Conservation (phyloP, 2,329 filamentous ascomycete genomes). For the Fusarium solani-melongenae region DNA sequence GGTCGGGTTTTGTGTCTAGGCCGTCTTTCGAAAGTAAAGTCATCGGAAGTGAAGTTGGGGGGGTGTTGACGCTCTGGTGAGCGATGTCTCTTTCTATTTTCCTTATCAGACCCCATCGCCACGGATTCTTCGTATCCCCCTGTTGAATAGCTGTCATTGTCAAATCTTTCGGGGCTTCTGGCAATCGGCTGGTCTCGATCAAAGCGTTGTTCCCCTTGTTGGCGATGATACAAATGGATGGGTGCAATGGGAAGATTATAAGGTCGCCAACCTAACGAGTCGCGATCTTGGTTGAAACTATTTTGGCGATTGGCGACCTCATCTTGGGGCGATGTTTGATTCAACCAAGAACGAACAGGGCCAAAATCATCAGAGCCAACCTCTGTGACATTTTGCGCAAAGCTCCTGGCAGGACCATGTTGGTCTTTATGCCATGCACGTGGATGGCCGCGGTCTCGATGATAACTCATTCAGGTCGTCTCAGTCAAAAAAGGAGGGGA, state of each 20-base stretch:
- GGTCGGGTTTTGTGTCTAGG: constrained; percentile 66
- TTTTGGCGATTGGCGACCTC: background rate
- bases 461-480: constrained; percentile 10
- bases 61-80: background rate
- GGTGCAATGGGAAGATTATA: constrained; percentile 7
- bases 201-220: background rate
- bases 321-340: background rate
- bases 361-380: background rate
- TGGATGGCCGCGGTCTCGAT: background rate
- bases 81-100: constrained; percentile 8
- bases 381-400: background rate
- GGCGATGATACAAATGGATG: background rate
- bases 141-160: background rate
- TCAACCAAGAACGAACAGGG: constrained; percentile 25
- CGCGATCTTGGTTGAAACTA: background rate
- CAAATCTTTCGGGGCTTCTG: constrained; percentile 1
- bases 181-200: background rate
- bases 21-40: constrained; percentile 57
- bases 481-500: background rate
- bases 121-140: background rate
- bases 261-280: constrained; percentile 11
- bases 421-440: background rate
- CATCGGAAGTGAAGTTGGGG: background rate
- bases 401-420: background rate
- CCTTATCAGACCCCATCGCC: constrained; percentile 6